Base-by-base conservation (phyloP, 1,284 basidiomycete species). In the Ustilago loliicola region DNA sequence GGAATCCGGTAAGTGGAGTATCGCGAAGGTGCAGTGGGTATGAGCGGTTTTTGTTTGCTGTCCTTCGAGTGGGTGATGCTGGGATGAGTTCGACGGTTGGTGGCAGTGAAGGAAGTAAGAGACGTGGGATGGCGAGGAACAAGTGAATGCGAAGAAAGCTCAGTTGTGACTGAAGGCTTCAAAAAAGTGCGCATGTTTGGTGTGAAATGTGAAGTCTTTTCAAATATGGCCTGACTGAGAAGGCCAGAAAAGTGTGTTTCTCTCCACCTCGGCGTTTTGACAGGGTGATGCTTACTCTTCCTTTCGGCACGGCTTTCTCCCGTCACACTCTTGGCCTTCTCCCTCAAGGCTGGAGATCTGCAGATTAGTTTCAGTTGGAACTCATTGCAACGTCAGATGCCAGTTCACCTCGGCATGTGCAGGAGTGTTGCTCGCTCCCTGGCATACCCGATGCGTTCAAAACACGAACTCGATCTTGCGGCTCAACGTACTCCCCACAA, bases 1-100 rank as follows among this genome's bases (percentile, higher is more conserved):
- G n/a, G 17, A 11, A 54, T 30, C 29, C n/a, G 9, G 53, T 25
- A 21, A 23, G 36, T 55, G 17, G 66, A 55, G 59, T 68, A 62
- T 68, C 59, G 55, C 38, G 5, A 47, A 53, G 30, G 55, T 21
- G 38, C 21, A 40, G 60, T 57, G 66, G 59, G 66, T 61, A 67
- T 67, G 59, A 19, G 29, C 36, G 47, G 23, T n/a, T 9, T 25
- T 32, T 48, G 55, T 11, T 34, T 17, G 29, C 8, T 52, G 25
- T 38, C n/a, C 30, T 45, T 61, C 23, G 17, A 34, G 17, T 27
- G 50, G 30, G 10, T 34, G 32, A 21, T 30, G 51, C 19, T 34
- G 29, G 27, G 25, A 34, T 27, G 17, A 34, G 32, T 11, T 19
- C 9, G 21, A 36, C 25, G 32, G 29, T 32, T 34, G 53, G 17